phyloP scores from a whole-genome alignment of 176 grass and related monocot species.

The Pontederia crassipes region DNA sequence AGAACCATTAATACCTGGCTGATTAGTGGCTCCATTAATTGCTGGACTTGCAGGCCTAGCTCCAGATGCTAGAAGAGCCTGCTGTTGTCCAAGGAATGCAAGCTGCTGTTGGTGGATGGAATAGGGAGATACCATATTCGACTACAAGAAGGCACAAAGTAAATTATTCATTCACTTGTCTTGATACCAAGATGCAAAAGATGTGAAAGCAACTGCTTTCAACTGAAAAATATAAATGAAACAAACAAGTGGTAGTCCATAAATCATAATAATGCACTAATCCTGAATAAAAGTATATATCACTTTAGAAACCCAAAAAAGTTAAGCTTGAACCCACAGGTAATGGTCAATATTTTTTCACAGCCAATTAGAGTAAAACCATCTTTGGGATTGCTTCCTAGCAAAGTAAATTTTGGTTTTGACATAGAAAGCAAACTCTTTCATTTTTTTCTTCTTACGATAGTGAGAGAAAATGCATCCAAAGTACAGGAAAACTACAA shows the following conservation, averaged over 20 bases:
- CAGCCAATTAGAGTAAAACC: too few relatives aligned
- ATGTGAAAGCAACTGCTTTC: not conserved
- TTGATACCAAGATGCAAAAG: conserved; percentile 15
- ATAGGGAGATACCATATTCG: conserved; percentile 84
- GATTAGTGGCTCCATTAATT: conserved; percentile 29
- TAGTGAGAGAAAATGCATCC: too few relatives aligned
- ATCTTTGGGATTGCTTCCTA: too few relatives aligned
- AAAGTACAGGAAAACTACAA: too few relatives aligned
- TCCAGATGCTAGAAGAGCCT: conserved; percentile 83
- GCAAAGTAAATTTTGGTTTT: too few relatives aligned
- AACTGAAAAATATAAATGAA: not conserved
- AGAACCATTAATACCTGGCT: conserved; percentile 36
- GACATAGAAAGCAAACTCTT: too few relatives aligned
- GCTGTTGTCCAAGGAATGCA: conserved; percentile 73
- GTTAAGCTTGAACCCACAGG: too few relatives aligned
- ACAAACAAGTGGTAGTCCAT: not conserved
- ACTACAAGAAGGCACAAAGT: conserved; percentile 40
- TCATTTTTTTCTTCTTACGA: too few relatives aligned
- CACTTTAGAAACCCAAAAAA: too few relatives aligned
- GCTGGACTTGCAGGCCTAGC: conserved; percentile 51
- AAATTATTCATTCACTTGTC: not conserved
- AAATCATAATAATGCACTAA: too few relatives aligned
- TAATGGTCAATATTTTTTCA: too few relatives aligned
- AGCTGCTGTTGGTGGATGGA: conserved; percentile 87
- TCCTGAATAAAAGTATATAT: too few relatives aligned